These are phyloP conservation scores for Aspergillus udagawae DNA, from an alignment of 2,329 filamentous ascomycete species.

Conservation along the genomic window DNA sequence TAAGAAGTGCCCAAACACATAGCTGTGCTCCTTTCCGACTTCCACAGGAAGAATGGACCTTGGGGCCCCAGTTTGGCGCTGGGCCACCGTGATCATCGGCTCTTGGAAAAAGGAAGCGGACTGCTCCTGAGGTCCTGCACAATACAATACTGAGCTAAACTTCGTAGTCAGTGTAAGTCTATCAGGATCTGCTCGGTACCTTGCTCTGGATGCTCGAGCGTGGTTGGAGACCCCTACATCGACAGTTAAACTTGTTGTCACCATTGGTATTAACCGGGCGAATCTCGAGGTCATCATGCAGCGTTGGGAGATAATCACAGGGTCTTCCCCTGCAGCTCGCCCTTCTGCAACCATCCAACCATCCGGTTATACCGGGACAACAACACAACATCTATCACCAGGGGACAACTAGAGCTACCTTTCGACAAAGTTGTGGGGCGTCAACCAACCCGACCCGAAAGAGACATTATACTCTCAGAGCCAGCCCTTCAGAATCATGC, in stretches of 20 bases:
- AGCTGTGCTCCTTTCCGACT: too few species aligned
- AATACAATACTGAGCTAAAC: constrained; percentile 9
- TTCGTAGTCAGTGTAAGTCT: constrained; percentile 17
- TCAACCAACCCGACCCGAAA: constrained; percentile 21
- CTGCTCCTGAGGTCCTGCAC: constrained; percentile 16
- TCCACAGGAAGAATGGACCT: too few species aligned
- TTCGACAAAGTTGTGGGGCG: constrained; percentile 12
- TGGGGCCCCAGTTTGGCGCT: too few species aligned
- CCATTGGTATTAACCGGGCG: constrained; percentile 14
- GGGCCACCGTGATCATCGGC: constrained; percentile 13
- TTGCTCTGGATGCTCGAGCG: constrained; percentile 15
- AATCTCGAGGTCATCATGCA: constrained; percentile 14
- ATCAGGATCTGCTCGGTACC: constrained; percentile 13
- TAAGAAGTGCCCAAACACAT: too few species aligned
- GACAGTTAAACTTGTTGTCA: constrained; percentile 16
- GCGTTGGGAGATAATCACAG: constrained; percentile 14
- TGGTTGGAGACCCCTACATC: constrained; percentile 16
- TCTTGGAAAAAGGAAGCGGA: constrained; percentile 19
- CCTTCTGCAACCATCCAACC: constrained; percentile 13
- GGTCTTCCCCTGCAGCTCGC: constrained; percentile 13
- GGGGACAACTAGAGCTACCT: constrained; percentile 4
- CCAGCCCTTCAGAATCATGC: background rate
- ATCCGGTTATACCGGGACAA: constrained; percentile 15
- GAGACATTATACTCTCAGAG: constrained; percentile 24
- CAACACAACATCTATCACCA: constrained; percentile 13